These are phyloP conservation scores for Arabidopsis hybrid DNA, from an alignment of 441 rosid genomes.

Conservation along the genomic window DNA sequence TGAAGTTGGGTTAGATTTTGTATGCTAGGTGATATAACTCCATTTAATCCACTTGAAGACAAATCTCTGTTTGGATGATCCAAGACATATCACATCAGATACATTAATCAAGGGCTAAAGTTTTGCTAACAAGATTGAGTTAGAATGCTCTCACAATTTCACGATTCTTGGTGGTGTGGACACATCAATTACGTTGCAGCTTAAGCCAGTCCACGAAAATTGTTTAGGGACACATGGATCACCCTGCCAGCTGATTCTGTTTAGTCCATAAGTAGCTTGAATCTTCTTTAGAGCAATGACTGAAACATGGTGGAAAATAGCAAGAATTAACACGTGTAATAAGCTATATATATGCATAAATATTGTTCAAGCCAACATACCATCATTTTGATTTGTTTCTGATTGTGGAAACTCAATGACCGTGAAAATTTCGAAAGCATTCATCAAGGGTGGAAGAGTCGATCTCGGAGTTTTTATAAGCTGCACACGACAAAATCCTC, in stretches of 20 bases:
- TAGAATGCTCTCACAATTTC: conserved; percentile 46
- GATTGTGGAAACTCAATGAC: no score
- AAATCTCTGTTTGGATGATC: not conserved
- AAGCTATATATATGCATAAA: not conserved
- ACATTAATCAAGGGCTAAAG: no score
- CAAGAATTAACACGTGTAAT: not conserved
- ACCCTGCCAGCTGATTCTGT: conserved; percentile 51
- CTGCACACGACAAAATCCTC: no score
- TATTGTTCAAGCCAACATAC: not conserved
- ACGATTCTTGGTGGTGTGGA: conserved; percentile 49
- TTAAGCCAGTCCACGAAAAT: conserved; percentile 45
- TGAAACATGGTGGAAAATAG: not conserved
- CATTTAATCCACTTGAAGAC: not conserved
- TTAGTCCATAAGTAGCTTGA: conserved; percentile 38
- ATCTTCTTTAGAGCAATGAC: conserved; percentile 43
- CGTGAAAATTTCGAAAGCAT: no score
- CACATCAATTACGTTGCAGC: conserved; percentile 35
- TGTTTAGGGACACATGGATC: conserved; percentile 55
- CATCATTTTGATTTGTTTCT: no score
- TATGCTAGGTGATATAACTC: not conserved
- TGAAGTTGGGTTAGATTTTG: not conserved
- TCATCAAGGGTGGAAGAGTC: no score
- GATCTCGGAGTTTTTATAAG: no score
- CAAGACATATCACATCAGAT: conserved; percentile 1
- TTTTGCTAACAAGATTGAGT: no score